A percentile compares a stretch with the other conserved stretches of the same genome.
Conservation (phyloP, 2,329 filamentous ascomycete genomes). For the Ophiostoma ulmi region DNA sequence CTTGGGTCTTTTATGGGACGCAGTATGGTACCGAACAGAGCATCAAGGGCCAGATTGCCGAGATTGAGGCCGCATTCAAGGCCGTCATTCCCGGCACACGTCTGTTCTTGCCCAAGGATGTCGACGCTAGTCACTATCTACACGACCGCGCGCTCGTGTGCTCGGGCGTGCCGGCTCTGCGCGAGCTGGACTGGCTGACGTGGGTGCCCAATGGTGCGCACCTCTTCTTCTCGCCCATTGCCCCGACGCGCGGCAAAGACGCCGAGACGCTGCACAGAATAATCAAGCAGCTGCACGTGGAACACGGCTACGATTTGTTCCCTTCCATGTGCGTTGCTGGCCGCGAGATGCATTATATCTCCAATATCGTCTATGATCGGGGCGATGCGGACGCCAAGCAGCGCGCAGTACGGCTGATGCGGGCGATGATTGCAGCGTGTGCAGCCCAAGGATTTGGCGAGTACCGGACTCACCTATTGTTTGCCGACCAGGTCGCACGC, state of each 20-base stretch:
- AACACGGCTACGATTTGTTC: conserved; percentile 48
- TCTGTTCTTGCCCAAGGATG: conserved; percentile 41
- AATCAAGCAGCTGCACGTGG: conserved; percentile 35
- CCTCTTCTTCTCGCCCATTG: conserved; percentile 49
- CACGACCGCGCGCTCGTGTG: conserved; percentile 36
- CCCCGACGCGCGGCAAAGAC: conserved; percentile 44
- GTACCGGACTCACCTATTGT: conserved; percentile 39
- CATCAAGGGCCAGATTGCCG: conserved; percentile 34
- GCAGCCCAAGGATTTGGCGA: conserved; percentile 38
- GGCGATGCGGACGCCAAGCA: conserved; percentile 33
- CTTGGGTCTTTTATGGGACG: conserved; percentile 50
- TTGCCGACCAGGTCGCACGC: conserved; percentile 39
- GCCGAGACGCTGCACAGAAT: conserved; percentile 42
- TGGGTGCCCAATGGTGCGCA: conserved; percentile 49
- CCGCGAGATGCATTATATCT: conserved; percentile 53
- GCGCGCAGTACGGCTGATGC: conserved; percentile 34
- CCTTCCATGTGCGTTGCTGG: conserved; percentile 47
- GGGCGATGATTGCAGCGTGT: conserved; percentile 34
- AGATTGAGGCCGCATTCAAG: conserved; percentile 42
- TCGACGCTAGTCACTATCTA: conserved; percentile 37
- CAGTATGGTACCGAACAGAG: conserved; percentile 35
- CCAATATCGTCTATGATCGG: conserved; percentile 43
- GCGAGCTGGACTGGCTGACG: conserved; percentile 41
- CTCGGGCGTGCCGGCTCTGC: conserved; percentile 35
- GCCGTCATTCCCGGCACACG: conserved; percentile 38